Percentiles rank a stretch among this genome's conserved stretches.
phyloP scores from a whole-genome alignment of 305 asterid genomes.

The Withania somnifera region DNA sequence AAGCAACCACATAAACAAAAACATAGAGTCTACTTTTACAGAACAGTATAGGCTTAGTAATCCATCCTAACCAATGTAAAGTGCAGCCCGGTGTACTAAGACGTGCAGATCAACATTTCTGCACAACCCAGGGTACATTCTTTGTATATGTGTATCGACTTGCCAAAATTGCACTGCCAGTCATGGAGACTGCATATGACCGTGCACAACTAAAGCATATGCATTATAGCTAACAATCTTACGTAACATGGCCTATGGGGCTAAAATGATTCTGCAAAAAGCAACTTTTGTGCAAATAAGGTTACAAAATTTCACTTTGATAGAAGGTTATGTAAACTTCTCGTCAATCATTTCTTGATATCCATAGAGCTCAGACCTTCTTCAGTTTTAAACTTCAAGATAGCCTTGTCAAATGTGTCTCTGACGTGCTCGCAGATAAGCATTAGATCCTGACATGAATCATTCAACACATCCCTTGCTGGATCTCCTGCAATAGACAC shows the following conservation, averaged over 20 bases:
- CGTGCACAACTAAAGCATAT: neutral
- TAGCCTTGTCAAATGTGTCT: slow-evolving; percentile 43
- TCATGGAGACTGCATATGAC: neutral
- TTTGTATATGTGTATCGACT: neutral
- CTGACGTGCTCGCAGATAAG: slow-evolving; percentile 37
- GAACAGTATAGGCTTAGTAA: neutral
- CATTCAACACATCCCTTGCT: slow-evolving; percentile 48
- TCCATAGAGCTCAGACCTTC: neutral
- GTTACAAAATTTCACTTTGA: neutral
- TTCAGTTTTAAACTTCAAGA: slow-evolving; percentile 36
- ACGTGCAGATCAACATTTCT: neutral
- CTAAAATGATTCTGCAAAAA: neutral
- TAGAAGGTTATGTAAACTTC: neutral
- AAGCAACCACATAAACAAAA: neutral
- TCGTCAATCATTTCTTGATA: neutral
- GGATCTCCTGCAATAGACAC: slow-evolving; percentile 40
- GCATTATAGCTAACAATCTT: neutral
- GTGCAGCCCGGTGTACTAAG: neutral
- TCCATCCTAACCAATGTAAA: neutral
- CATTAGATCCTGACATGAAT: slow-evolving; percentile 53
- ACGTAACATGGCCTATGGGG: neutral
- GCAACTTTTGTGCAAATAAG: neutral
- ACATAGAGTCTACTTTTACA: neutral
- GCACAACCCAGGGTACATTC: neutral
- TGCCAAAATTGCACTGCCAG: neutral